Percentiles rank a stretch among this genome's conserved stretches.
Evolutionary conservation across 371 early-diverging fungal genomes (phyloP).

Genomic region (Mortierella sp.): DNA sequence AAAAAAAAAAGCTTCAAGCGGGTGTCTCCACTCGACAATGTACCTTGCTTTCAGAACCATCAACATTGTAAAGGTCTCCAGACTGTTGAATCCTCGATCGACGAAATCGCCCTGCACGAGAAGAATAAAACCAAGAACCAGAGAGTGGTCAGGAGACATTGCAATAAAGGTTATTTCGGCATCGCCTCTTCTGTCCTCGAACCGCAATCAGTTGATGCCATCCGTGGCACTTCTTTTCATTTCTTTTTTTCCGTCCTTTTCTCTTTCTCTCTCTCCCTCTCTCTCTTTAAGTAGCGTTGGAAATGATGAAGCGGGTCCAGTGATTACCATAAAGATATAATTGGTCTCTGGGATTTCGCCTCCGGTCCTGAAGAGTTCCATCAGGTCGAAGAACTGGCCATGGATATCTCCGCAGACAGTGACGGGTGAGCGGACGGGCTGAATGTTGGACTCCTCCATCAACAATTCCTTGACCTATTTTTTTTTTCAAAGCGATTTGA

Average conservation of each 20-base stretch:
- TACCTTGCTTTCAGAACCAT: conserved; percentile 94
- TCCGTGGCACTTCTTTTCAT: too few relatives aligned
- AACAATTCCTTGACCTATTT: conserved; percentile 92
- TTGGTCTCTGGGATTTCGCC: conserved; percentile 97
- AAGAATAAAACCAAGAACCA: background rate
- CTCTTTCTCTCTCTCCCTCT: too few relatives aligned
- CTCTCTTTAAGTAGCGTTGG: too few relatives aligned
- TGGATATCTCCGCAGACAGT: conserved; percentile 99
- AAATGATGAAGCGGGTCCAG: conserved; percentile 1
- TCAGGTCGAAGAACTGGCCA: conserved; percentile 98
- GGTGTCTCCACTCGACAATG: too few relatives aligned
- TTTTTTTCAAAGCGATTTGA: too few relatives aligned
- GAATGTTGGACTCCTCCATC: conserved; percentile 96
- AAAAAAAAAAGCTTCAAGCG: background rate
- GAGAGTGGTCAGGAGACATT: background rate
- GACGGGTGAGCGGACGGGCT: conserved; percentile 94
- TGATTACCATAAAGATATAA: conserved; percentile 94
- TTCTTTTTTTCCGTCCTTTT: background rate
- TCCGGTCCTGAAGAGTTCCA: conserved; percentile 98
- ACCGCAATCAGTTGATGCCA: too few relatives aligned
- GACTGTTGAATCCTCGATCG: conserved; percentile 98
- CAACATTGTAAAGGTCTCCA: conserved; percentile 97
- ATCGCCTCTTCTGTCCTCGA: background rate
- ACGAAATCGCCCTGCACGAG: conserved; percentile 95
- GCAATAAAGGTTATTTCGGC: background rate